Base-by-base conservation (phyloP, 495 filamentous ascomycete species). In the Lasiosphaeria ovina region DNA sequence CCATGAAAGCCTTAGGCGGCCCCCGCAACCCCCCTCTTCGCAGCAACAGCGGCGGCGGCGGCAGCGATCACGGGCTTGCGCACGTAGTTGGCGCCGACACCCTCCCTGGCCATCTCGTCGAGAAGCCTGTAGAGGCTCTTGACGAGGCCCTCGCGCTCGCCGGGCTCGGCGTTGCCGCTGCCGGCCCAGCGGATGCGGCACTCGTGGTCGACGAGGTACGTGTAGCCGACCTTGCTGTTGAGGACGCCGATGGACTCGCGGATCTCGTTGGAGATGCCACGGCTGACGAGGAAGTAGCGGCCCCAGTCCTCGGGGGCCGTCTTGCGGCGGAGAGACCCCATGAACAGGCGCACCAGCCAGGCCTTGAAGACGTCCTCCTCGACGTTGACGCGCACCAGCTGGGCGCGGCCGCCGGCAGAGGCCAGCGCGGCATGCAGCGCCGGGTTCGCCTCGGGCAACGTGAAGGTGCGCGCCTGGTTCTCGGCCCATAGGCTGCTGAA, bases 111-210 rank as follows among this genome's bases (percentile, higher is more conserved):
- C 59, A 75, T 63, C 59, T 94, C 88, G 7, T 85, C 82, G 64
- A 90, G 68, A 58, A 98, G 74, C 70, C 83, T 86, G 70, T 71
- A 79, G 52, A 92, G 55, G 1, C 89, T 89, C 65, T 79, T 87
- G 8, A 87, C 85, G 65, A 99, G 66, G 3, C 84, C 81, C 56
- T 88, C 84, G 70, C 81, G 81, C 79, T 98, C 94, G 17, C 78
- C 81, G 4, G 74, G 78, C 50, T 86, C 80, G 12, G 89, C 88
- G 44, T 78, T 72, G n/a, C 91, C 94, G 72, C 91, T 93, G 3
- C 90, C 94, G 0, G 93, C 94, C 94, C 94, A 99, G 38, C 94
- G 83, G 60, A 99, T 97, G 75, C 83, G 87, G 75, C 91, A 95
- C 51, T 91, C 76, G 65, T 84, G 78, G 76, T 99, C 94, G 59